A percentile compares a stretch with the other conserved stretches of the same genome.
phyloP scores from a whole-genome alignment of 2,329 filamentous ascomycete genomes.

The Cordyceps militaris region DNA sequence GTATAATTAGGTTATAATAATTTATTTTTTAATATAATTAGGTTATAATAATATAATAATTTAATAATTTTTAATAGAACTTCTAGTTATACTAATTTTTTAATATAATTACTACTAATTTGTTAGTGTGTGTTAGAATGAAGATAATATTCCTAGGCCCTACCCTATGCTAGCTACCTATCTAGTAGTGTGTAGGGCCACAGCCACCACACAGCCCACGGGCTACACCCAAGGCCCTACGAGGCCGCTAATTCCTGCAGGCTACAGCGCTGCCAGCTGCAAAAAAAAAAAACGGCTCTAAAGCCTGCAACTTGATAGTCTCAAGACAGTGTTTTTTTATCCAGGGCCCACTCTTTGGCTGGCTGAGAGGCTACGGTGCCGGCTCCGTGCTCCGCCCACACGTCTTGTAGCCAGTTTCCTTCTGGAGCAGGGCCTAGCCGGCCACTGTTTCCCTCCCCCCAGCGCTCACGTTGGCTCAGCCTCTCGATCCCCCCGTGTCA shows the following conservation, averaged over 20 bases:
- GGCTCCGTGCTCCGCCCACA: neutral
- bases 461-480: slow-evolving; percentile 1
- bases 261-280: neutral
- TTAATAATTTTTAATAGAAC: no score
- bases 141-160: no score
- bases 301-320: neutral
- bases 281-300: neutral
- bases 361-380: neutral
- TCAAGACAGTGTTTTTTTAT: neutral
- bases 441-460: neutral
- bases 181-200: no score
- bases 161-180: no score
- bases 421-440: neutral
- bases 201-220: no score
- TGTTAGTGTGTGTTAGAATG: no score
- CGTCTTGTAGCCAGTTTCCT: neutral
- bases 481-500: slow-evolving; percentile 11
- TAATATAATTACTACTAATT: no score
- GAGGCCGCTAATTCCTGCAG: neutral
- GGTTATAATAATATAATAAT: no score
- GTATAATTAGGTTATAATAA: no score
- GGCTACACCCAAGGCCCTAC: no score
- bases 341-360: neutral
- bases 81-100: no score
- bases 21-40: no score